Conservation (phyloP, 805 yeast species). For the Yamadazyma philogaea region DNA sequence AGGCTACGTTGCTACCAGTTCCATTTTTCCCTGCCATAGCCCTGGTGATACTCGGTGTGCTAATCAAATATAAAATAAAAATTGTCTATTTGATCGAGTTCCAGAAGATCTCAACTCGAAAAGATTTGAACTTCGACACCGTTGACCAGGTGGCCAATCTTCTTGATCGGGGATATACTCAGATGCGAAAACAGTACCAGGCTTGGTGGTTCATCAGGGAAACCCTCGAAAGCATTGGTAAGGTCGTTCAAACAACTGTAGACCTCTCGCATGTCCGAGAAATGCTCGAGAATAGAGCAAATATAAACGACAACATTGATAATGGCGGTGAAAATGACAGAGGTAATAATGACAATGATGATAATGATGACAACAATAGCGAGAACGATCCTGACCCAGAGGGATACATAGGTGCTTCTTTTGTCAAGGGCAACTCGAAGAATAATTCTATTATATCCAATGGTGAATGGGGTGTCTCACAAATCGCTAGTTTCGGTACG, state of each 20-base stretch:
- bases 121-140: conserved; percentile 4
- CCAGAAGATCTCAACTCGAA: conserved; percentile 2
- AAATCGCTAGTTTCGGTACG: no score
- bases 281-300: no score
- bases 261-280: no score
- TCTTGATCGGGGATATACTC: not conserved
- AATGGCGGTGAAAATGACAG: no score
- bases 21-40: conserved; percentile 11
- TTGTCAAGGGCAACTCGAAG: conserved; percentile 6
- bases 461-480: no score
- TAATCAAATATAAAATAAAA: conserved; percentile 13
- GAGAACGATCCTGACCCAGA: no score
- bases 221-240: not conserved
- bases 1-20: conserved; percentile 4
- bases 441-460: no score
- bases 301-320: no score
- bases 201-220: conserved; percentile 17
- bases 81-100: conserved; percentile 10
- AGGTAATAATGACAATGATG: no score
- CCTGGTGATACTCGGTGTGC: conserved; percentile 6
- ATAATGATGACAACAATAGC: no score
- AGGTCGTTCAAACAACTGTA: conserved; percentile 1
- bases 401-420: not conserved
- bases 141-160: not conserved
- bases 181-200: not conserved